Conservation (phyloP, 768 basidiomycete genomes). For the Cystobasidium onofrii region DNA sequence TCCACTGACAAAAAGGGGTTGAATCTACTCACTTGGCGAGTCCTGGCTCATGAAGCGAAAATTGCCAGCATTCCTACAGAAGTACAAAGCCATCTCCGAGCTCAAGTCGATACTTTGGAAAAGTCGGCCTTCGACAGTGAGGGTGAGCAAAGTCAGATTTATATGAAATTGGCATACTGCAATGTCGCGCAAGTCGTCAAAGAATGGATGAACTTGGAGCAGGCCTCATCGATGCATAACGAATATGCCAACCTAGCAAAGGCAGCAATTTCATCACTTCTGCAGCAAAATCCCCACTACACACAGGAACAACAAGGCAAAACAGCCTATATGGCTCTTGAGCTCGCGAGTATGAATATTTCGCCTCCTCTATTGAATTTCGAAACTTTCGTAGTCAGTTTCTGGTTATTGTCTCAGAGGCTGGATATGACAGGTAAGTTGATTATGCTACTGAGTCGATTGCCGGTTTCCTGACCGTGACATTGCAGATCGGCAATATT, state of each 20-base stretch:
- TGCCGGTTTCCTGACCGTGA: no score
- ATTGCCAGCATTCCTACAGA: background rate
- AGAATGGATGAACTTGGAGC: background rate
- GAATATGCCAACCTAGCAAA: background rate
- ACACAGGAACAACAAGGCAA: background rate
- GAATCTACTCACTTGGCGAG: background rate
- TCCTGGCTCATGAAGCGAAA: background rate
- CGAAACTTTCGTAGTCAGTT: background rate
- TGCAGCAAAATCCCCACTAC: background rate
- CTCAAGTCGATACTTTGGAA: background rate
- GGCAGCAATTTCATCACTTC: background rate
- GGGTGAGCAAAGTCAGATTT: background rate
- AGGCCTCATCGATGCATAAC: background rate
- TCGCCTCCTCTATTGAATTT: background rate
- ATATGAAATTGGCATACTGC: background rate
- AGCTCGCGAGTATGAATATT: background rate
- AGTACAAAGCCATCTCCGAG: background rate
- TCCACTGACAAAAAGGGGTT: background rate
- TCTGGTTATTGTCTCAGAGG: background rate
- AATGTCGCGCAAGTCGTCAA: background rate
- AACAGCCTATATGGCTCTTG: background rate
- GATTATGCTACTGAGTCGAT: no score
- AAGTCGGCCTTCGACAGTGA: background rate
- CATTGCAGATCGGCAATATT: background rate
- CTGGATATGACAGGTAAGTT: background rate